Evolutionary conservation across 164 flowering plant genomes (phyloP), one percentile per base, ranked within the genome.

Genomic region (Annona cherimola): DNA sequence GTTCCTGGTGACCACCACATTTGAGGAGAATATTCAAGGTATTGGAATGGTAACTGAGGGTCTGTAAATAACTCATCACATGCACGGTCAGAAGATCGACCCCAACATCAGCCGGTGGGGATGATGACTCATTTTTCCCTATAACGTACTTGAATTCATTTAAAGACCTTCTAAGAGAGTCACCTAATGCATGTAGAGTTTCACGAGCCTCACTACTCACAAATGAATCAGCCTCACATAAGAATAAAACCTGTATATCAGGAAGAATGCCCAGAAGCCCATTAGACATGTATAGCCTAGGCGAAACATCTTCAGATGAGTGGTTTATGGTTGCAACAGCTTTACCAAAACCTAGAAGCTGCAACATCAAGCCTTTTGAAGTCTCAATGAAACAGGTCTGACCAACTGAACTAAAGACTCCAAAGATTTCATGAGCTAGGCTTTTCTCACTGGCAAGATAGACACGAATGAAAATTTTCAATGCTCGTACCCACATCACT

Each of bases 1-100:
- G 14, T 72, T 73, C 74, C 54, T 54, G 26, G 71, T 8, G 26
- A 57, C 40, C 4, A 45, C 57, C 19, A 69, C 26, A n/a, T 3
- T 45, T 63, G 18, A 69, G 71, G 20, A 69, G 71, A 14, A 35
- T 12, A 55, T 69, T 61, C 50, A 70, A 20, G 44, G 66, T 12
- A 20, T 70, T 66, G 2, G 12, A 42, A 42, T 61, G 61, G 42
- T 42, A 50, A 5, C 18, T 43, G n/a, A 70, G 73, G 4, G 44
- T 9, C 35, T 19, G 60, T 59, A 60, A 19, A 46, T 70, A 70
- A 61, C 61, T 60, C 73, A 70, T 70, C 40, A 70, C 73, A 60
- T 70, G 61, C n/a, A 44, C 40, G 16, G 73, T 70, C 39, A 70
- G 45, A 26, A 19, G 73, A 61, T 70, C 55, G 45, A 70, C 43